Evolutionary conservation across 2,329 filamentous ascomycete species (phyloP).

Genomic region (Sporothrix brasiliensis): DNA sequence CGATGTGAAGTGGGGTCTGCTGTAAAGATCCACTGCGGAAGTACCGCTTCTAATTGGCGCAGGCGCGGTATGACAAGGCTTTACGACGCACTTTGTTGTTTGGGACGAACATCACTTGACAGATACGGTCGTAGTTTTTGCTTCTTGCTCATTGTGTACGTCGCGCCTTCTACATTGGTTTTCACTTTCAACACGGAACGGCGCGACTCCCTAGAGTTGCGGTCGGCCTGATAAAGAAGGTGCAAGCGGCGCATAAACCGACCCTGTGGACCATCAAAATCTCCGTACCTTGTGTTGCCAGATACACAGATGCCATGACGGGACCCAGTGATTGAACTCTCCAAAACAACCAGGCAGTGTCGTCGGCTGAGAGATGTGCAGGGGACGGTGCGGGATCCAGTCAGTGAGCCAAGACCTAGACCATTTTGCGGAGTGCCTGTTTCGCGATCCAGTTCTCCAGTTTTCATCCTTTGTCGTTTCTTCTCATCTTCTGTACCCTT

Average conservation of each 20-base stretch:
- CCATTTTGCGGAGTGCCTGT: not conserved
- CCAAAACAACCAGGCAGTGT: not conserved
- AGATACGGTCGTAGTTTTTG: no score
- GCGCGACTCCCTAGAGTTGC: no score
- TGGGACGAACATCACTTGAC: not conserved
- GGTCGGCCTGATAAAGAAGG: constrained; percentile 17
- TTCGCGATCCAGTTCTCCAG: not conserved
- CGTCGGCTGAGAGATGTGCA: not conserved
- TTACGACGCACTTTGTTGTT: no score
- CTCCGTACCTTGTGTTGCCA: not conserved
- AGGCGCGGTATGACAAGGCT: no score
- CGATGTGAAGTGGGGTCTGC: no score
- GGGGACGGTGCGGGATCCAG: not conserved
- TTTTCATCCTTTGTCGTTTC: not conserved
- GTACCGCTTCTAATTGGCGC: not conserved
- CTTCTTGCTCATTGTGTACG: not conserved
- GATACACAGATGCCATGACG: not conserved
- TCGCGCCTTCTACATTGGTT: not conserved
- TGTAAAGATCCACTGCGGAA: not conserved
- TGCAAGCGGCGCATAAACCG: not conserved
- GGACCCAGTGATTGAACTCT: not conserved
- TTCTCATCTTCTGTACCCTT: not conserved
- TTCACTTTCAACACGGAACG: not conserved
- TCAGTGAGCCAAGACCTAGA: not conserved
- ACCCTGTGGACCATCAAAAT: not conserved